Percentiles rank a stretch among this genome's conserved stretches.
Evolutionary conservation across 2,329 filamentous ascomycete genomes (phyloP).

Genomic region (Sclerotinia glacialis): DNA sequence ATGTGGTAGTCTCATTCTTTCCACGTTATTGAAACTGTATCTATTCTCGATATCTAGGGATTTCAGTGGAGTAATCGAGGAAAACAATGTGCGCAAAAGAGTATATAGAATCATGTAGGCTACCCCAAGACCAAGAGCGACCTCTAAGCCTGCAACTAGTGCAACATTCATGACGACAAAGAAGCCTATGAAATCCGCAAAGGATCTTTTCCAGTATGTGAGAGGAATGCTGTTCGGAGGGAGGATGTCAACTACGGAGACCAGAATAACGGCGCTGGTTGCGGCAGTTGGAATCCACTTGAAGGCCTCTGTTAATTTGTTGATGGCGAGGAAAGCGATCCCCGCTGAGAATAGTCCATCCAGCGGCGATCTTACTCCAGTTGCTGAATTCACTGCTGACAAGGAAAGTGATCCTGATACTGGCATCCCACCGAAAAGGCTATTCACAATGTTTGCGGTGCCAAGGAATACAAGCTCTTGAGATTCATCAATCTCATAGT

Average conservation of each 20-base stretch:
- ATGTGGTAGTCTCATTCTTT: not conserved
- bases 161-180: conserved; percentile 10
- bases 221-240: not conserved
- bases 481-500: conserved; percentile 61
- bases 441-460: conserved; percentile 60
- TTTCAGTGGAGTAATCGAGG: not conserved
- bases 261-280: conserved; percentile 58
- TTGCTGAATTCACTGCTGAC: conserved; percentile 65
- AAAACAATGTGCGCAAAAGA: conserved; percentile 6
- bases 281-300: conserved; percentile 69
- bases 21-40: not conserved
- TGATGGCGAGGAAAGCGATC: conserved; percentile 60
- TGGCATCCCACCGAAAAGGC: conserved; percentile 62
- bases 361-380: conserved; percentile 59
- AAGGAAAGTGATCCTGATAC: conserved; percentile 65
- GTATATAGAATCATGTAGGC: conserved; percentile 10
- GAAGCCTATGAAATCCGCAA: conserved; percentile 60
- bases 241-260: not conserved
- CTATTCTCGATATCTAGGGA: not conserved
- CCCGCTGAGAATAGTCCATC: conserved; percentile 59
- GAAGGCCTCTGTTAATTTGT: conserved; percentile 57
- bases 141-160: not conserved
- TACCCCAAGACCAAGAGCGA: not conserved
- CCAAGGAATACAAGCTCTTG: conserved; percentile 65
- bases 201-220: conserved; percentile 47